Evolutionary conservation across 495 filamentous ascomycete genomes (phyloP), one percentile per base, ranked within the genome.

Genomic region (Elasticomyces elasticus): DNA sequence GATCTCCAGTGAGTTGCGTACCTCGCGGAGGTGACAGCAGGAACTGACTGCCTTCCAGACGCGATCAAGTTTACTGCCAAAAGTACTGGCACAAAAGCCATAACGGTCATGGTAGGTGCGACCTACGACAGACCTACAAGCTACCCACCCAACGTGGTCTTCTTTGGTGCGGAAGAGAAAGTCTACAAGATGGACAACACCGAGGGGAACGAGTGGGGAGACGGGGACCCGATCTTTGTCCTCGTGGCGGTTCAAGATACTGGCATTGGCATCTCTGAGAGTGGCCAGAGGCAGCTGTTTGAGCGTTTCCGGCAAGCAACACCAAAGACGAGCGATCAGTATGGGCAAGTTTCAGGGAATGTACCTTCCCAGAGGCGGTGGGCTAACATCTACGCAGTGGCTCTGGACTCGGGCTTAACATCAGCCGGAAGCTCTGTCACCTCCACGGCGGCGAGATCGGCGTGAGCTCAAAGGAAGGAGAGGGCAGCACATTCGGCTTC

Each of bases 391-490:
- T n/a, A n/a, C n/a, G n/a, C n/a, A n/a, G 68, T 20, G 68, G 68
- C 10, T 64, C 62, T 26, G 68, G 68, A 15, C 47, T 70, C 13
- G 68, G 68, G 9, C 62, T 69, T 4, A 67, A 67, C 52, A 70
- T 70, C 19, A 62, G 59, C 15, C 55, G 68, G 23, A 67, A 70
- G 52, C 53, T 67, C 35, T 60, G 62, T 48, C 66, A 70, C 50
- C 51, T 70, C 3, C 66, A 69, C 50, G 68, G 68, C 17, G 68
- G 68, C 5, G 68, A 70, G 17, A 65, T 70, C 31, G 68, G 68
- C 10, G 66, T 70, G 0, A 62, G 58, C 31, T 66, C 65, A 0
- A 63, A 61, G 46, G 60, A 66, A 33, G 65, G 63, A 12, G 40
- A 55, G 27, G 68, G 68, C 23, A 62, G 54, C 20, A 70, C 68